A percentile compares a stretch with the other conserved stretches of the same genome.
phyloP scores from a whole-genome alignment of 2,329 filamentous ascomycete genomes.

The Chrysoporthe puriensis region DNA sequence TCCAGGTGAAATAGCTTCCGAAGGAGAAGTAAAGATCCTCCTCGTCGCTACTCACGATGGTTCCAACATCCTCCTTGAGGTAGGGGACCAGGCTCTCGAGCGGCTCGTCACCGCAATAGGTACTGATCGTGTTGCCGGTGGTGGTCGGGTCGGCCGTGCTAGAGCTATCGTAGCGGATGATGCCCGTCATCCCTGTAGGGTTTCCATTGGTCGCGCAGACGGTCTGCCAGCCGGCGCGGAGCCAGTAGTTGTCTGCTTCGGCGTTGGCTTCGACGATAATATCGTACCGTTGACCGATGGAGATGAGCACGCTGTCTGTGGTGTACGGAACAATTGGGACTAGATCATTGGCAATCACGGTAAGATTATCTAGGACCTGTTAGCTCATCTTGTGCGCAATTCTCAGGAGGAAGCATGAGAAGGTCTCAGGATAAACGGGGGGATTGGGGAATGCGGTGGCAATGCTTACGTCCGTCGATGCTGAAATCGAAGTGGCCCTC shows the following conservation, averaged over 20 bases:
- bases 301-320: slow-evolving; percentile 54
- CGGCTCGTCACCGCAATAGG: slow-evolving; percentile 9
- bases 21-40: slow-evolving; percentile 19
- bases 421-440: too few relatives aligned
- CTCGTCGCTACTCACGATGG: slow-evolving; percentile 9
- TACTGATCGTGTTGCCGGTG: slow-evolving; percentile 9
- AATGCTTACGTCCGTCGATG: slow-evolving; percentile 38
- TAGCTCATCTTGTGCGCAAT: background rate
- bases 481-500: slow-evolving; percentile 54
- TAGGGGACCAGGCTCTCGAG: slow-evolving; percentile 22
- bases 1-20: slow-evolving; percentile 21
- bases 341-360: slow-evolving; percentile 47
- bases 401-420: background rate
- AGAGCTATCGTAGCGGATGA: slow-evolving; percentile 32
- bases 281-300: slow-evolving; percentile 50
- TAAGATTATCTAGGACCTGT: slow-evolving; percentile 6
- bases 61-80: slow-evolving; percentile 27
- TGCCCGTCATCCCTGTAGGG: slow-evolving; percentile 24
- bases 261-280: slow-evolving; percentile 49
- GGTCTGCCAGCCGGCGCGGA: slow-evolving; percentile 42
- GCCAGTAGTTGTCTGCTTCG: slow-evolving; percentile 45
- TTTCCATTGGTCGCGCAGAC: slow-evolving; percentile 20
- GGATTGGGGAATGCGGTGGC: too few relatives aligned
- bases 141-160: slow-evolving; percentile 13
- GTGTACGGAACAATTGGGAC: slow-evolving; percentile 55